Evolutionary conservation across 108 stramenopile genomes (phyloP).

Genomic region (Skeletonema costatum): DNA sequence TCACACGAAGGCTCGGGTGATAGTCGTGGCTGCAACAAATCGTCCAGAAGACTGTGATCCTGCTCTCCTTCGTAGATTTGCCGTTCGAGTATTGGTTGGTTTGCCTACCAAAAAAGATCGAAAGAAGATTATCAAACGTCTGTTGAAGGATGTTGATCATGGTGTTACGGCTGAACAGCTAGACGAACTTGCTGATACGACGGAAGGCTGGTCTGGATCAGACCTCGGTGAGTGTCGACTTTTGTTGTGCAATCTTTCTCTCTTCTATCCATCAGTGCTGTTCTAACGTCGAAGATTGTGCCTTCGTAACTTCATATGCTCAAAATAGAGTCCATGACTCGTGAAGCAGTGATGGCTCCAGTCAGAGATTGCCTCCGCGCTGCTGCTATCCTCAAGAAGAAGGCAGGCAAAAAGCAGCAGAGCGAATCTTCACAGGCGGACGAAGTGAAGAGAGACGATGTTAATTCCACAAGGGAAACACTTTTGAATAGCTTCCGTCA

Average conservation of each 20-base stretch:
- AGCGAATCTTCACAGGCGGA: slow-evolving; percentile 35
- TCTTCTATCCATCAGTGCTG: neutral
- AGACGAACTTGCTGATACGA: slow-evolving; percentile 47
- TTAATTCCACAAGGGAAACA: slow-evolving; percentile 35
- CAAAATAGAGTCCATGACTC: slow-evolving; percentile 65
- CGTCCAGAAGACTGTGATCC: slow-evolving; percentile 86
- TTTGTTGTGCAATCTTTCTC: neutral
- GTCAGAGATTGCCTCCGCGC: slow-evolving; percentile 77
- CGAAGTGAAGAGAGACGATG: slow-evolving; percentile 15
- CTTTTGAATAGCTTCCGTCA: slow-evolving; percentile 61
- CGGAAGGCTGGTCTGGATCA: slow-evolving; percentile 83
- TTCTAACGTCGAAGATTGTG: neutral
- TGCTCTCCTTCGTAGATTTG: slow-evolving; percentile 82
- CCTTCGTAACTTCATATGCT: neutral
- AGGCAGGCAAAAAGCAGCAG: slow-evolving; percentile 39
- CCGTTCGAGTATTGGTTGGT: slow-evolving; percentile 71
- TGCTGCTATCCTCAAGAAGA: slow-evolving; percentile 60
- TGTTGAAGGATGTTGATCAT: slow-evolving; percentile 61
- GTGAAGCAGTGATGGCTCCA: slow-evolving; percentile 89
- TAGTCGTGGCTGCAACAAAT: slow-evolving; percentile 88
- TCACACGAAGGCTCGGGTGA: slow-evolving; percentile 49
- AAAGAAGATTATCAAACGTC: slow-evolving; percentile 60
- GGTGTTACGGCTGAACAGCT: slow-evolving; percentile 52
- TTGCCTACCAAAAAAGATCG: slow-evolving; percentile 63
- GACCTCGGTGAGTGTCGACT: neutral